Conservation (phyloP, 2,329 filamentous ascomycete species). For the Fonsecaea multimorphosa region DNA sequence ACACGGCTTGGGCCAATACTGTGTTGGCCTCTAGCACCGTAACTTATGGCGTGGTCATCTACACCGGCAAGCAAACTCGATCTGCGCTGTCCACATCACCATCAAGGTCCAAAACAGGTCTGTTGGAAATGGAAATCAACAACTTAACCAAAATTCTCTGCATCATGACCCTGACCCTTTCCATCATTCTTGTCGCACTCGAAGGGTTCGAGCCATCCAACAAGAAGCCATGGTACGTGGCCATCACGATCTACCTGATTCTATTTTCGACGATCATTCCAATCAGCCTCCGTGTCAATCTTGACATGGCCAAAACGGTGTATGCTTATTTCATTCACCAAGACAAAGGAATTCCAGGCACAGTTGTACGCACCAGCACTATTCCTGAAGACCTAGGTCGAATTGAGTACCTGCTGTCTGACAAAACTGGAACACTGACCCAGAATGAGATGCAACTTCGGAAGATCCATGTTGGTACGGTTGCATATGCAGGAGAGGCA, state of each 20-base stretch:
- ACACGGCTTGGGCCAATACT: conserved; percentile 98
- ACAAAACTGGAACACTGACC: conserved; percentile 97
- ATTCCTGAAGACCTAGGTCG: conserved; percentile 95
- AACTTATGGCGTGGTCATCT: conserved; percentile 87
- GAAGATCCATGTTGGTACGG: conserved; percentile 97
- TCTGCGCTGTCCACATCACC: conserved; percentile 91
- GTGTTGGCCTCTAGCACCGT: conserved; percentile 91
- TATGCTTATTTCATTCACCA: conserved; percentile 96
- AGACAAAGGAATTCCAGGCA: conserved; percentile 86
- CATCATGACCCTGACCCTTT: conserved; percentile 82
- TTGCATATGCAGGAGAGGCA: conserved; percentile 96
- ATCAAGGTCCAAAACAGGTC: conserved; percentile 89
- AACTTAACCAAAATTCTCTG: conserved; percentile 96
- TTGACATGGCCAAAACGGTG: conserved; percentile 95
- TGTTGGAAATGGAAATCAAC: conserved; percentile 96
- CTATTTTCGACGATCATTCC: conserved; percentile 99
- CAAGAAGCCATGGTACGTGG: conserved; percentile 79
- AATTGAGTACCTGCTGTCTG: conserved; percentile 93
- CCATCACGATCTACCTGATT: conserved; percentile 97
- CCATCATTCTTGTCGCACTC: conserved; percentile 83
- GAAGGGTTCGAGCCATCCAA: conserved; percentile 72
- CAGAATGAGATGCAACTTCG: conserved; percentile 99
- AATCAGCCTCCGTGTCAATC: conserved; percentile 92
- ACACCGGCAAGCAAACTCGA: conserved; percentile 91
- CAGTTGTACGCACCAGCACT: conserved; percentile 93